Percentiles rank a stretch among this genome's conserved stretches.
phyloP scores from a whole-genome alignment of 371 early-diverging fungal species.

The Mucor velutinosus region DNA sequence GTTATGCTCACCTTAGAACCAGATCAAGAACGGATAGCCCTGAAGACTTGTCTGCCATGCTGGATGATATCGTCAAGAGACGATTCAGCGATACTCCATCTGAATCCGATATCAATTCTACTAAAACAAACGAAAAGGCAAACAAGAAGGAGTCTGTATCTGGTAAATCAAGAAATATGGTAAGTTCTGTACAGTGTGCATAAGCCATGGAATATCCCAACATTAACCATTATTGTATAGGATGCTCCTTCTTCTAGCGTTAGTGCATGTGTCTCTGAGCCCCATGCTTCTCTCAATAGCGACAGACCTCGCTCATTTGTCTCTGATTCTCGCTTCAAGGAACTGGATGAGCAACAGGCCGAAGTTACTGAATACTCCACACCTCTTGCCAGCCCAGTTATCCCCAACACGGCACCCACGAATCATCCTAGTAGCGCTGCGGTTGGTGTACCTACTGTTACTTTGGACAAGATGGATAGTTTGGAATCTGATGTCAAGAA shows the following conservation, averaged over 20 bases:
- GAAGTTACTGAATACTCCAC: not conserved
- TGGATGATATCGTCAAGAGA: not conserved
- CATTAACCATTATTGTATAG: not conserved
- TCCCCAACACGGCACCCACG: not conserved
- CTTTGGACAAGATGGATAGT: not conserved
- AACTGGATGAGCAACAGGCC: not conserved
- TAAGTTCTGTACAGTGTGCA: not conserved
- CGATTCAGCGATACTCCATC: not conserved
- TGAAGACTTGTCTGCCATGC: not conserved
- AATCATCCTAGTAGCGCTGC: not conserved
- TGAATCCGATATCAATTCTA: not conserved
- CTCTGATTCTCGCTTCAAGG: not conserved
- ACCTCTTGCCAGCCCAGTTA: not conserved
- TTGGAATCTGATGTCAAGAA: conserved; percentile 12
- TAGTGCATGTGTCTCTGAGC: not conserved
- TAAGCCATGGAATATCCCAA: not conserved
- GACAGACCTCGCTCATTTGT: not conserved
- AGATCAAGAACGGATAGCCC: not conserved
- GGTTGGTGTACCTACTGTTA: not conserved
- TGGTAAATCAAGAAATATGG: not conserved
- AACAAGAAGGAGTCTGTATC: not conserved
- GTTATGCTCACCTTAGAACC: not conserved
- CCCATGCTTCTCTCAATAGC: not conserved
- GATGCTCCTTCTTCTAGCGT: not conserved
- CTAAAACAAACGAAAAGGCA: not conserved